Evolutionary conservation across 768 basidiomycete species (phyloP).

Genomic region (Macrolepiota dolichaula): DNA sequence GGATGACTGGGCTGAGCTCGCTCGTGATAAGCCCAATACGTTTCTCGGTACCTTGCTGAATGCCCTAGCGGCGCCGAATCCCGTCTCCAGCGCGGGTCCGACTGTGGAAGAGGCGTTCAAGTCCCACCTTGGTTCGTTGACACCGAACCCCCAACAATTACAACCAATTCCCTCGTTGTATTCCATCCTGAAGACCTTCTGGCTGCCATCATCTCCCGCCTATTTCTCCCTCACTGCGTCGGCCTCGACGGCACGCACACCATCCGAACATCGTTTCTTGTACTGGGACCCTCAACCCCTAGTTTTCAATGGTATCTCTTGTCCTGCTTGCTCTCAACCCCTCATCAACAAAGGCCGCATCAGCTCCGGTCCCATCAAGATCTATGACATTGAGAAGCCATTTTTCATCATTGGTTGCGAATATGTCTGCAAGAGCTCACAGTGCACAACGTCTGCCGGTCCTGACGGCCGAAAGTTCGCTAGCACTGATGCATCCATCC

Average conservation of each 20-base stretch:
- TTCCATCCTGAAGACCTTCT: slow-evolving; percentile 78
- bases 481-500: slow-evolving; percentile 68
- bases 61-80: slow-evolving; percentile 60
- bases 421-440: slow-evolving; percentile 57
- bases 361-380: slow-evolving; percentile 68
- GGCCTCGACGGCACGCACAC: slow-evolving; percentile 60
- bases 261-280: slow-evolving; percentile 75
- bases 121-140: slow-evolving; percentile 66
- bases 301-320: slow-evolving; percentile 78
- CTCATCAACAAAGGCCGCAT: slow-evolving; percentile 71
- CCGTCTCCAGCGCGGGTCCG: slow-evolving; percentile 56
- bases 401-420: slow-evolving; percentile 87
- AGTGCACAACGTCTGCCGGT: slow-evolving; percentile 40
- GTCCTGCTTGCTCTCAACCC: slow-evolving; percentile 59
- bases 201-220: slow-evolving; percentile 75
- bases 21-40: slow-evolving; percentile 49
- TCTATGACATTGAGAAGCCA: slow-evolving; percentile 76
- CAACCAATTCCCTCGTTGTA: slow-evolving; percentile 68
- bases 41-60: slow-evolving; percentile 58
- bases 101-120: slow-evolving; percentile 77
- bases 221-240: slow-evolving; percentile 78
- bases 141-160: slow-evolving; percentile 41
- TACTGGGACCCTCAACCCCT: slow-evolving; percentile 86
- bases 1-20: slow-evolving; percentile 65
- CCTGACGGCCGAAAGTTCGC: slow-evolving; percentile 64